Percentiles rank a stretch among this genome's conserved stretches.
These are phyloP conservation scores for Pseudozyma thailandica DNA, from an alignment of 1,284 basidiomycete species.

Conservation along the genomic window DNA sequence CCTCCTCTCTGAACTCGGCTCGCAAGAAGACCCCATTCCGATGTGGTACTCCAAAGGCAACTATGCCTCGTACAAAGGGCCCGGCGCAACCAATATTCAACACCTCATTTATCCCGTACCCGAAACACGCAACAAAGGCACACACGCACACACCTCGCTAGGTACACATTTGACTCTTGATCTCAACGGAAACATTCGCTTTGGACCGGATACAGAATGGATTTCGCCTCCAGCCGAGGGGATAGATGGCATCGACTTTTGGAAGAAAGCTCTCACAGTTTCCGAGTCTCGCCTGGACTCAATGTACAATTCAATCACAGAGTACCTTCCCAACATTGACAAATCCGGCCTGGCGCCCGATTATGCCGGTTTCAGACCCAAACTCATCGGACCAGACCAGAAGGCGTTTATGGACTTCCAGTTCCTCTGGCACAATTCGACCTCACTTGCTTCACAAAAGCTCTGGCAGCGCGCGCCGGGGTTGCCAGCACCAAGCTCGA, in stretches of 20 bases:
- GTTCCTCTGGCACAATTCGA: conserved; percentile 66
- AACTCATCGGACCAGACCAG: conserved; percentile 78
- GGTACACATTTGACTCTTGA: conserved; percentile 73
- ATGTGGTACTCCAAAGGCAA: conserved; percentile 65
- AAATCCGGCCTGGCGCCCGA: conserved; percentile 80
- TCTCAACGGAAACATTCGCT: conserved; percentile 84
- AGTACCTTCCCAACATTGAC: conserved; percentile 79
- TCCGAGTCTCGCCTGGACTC: conserved; percentile 50
- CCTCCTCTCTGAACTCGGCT: conserved; percentile 30
- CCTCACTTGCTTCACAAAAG: conserved; percentile 40
- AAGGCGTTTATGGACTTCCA: conserved; percentile 85
- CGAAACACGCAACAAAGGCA: conserved; percentile 43
- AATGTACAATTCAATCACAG: conserved; percentile 60
- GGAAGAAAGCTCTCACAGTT: conserved; percentile 44
- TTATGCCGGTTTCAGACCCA: conserved; percentile 91
- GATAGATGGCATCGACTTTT: conserved; percentile 51
- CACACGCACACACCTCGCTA: conserved; percentile 61
- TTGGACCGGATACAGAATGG: conserved; percentile 94
- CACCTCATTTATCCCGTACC: conserved; percentile 66
- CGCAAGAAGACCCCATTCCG: conserved; percentile 32
- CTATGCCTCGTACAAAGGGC: conserved; percentile 63
- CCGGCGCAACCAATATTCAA: conserved; percentile 42
- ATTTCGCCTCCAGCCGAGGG: conserved; percentile 70
- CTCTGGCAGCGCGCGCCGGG: conserved; percentile 58
- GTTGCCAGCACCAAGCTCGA: conserved; percentile 16